Conservation (phyloP, 495 filamentous ascomycete genomes). For the Pyrenopolyporus hunteri region DNA sequence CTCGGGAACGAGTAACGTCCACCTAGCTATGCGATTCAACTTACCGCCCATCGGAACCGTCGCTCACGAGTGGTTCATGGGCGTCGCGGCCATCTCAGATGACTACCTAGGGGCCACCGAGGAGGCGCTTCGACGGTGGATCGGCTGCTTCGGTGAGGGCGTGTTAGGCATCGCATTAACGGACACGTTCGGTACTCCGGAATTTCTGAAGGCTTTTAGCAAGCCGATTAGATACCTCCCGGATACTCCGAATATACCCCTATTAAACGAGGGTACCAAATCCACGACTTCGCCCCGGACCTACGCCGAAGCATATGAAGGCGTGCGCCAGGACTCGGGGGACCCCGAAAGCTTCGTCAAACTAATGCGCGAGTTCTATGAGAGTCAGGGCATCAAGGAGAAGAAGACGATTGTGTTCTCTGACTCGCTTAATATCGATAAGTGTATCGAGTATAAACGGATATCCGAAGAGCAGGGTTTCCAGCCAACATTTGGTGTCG, state of each 20-base stretch:
- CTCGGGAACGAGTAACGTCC: conserved; percentile 92
- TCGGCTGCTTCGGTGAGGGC: conserved; percentile 88
- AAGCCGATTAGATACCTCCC: conserved; percentile 55
- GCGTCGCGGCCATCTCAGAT: conserved; percentile 86
- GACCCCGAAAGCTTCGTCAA: conserved; percentile 84
- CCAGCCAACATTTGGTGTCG: conserved; percentile 85
- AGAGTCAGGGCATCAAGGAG: conserved; percentile 71
- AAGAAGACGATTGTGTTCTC: conserved; percentile 97
- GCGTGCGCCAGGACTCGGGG: conserved; percentile 93
- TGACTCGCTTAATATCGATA: conserved; percentile 89
- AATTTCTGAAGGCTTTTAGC: conserved; percentile 84
- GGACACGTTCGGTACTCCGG: conserved; percentile 96
- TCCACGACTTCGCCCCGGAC: conserved; percentile 46
- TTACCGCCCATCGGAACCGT: conserved; percentile 88
- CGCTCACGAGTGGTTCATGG: conserved; percentile 99
- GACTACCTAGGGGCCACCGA: conserved; percentile 86
- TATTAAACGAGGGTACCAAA: conserved; percentile 14
- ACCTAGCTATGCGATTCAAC: conserved; percentile 90
- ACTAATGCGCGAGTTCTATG: conserved; percentile 85
- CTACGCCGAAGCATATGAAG: conserved; percentile 86
- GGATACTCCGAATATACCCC: conserved; percentile 19
- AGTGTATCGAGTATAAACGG: conserved; percentile 86
- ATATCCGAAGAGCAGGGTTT: conserved; percentile 81
- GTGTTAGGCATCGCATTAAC: conserved; percentile 91
- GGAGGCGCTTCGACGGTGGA: conserved; percentile 82